A percentile compares a stretch with the other conserved stretches of the same genome.
Evolutionary conservation across 352 stramenopile genomes (phyloP).

Genomic region (Globisporangium emineosum): DNA sequence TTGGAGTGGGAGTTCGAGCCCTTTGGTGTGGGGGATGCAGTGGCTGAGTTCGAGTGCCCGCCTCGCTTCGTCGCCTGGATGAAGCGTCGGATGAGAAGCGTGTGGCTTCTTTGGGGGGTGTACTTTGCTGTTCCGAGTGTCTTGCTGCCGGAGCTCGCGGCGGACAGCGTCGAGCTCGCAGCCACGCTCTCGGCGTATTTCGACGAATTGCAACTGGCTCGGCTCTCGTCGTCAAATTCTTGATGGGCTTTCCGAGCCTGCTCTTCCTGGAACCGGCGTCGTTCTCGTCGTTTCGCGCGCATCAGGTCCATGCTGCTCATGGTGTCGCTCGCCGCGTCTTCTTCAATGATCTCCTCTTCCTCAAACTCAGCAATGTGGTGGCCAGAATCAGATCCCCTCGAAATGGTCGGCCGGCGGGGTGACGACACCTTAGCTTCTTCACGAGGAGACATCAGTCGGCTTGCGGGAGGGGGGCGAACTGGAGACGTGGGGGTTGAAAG

Average conservation of each 20-base stretch:
- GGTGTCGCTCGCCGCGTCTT: slow-evolving; percentile 8
- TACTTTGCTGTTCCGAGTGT: slow-evolving; percentile 49
- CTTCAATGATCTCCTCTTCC: slow-evolving; percentile 37
- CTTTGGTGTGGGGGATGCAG: not conserved
- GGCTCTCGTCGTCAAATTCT: slow-evolving; percentile 16
- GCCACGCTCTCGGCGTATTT: slow-evolving; percentile 32
- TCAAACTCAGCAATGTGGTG: slow-evolving; percentile 35
- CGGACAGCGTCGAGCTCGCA: slow-evolving; percentile 21
- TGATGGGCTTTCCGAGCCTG: not conserved
- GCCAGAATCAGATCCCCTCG: not conserved
- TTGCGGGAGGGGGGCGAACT: not conserved
- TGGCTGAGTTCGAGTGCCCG: not conserved
- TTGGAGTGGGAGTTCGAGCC: slow-evolving; percentile 2
- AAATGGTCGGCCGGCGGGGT: not conserved
- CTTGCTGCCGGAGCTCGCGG: slow-evolving; percentile 17
- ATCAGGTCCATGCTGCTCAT: slow-evolving; percentile 14
- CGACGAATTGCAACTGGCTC: slow-evolving; percentile 17
- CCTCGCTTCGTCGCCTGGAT: slow-evolving; percentile 35
- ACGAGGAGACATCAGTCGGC: slow-evolving; percentile 10
- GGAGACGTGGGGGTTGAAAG: slow-evolving; percentile 3
- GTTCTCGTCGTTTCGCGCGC: slow-evolving; percentile 6
- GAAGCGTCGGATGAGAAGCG: slow-evolving; percentile 54
- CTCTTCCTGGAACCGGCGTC: slow-evolving; percentile 11
- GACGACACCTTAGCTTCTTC: slow-evolving; percentile 7
- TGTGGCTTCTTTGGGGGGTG: slow-evolving; percentile 49